Percentiles rank a stretch among this genome's conserved stretches.
Evolutionary conservation across 257 asterid species (phyloP).

Genomic region (Nicotiana undulata): DNA sequence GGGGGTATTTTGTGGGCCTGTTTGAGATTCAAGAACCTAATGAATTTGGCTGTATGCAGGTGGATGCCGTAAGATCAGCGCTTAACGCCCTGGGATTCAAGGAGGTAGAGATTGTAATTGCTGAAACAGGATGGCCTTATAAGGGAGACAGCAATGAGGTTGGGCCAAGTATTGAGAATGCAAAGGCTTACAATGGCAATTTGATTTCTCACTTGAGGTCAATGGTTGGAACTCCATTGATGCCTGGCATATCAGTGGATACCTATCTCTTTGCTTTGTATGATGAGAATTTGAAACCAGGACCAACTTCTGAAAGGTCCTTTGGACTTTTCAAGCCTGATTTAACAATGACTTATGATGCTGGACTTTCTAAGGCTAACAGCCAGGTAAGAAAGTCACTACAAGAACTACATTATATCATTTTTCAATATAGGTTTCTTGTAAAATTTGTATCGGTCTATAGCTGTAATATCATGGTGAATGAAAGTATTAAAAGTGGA

Average conservation of each 20-base stretch:
- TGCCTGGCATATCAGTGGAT: conserved; percentile 63
- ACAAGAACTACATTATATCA: not conserved
- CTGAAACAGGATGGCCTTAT: conserved; percentile 85
- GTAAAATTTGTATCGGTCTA: not conserved
- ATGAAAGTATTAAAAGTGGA: not conserved
- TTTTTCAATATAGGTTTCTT: not conserved
- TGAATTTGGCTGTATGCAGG: conserved; percentile 17
- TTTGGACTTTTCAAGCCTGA: conserved; percentile 71
- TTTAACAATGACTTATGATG: conserved; percentile 39
- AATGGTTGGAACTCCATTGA: conserved; percentile 65
- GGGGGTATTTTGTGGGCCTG: not conserved
- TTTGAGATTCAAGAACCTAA: not conserved
- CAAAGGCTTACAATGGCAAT: conserved; percentile 55
- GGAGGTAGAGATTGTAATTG: conserved; percentile 60
- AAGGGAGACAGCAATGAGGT: conserved; percentile 57
- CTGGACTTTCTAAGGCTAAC: conserved; percentile 38
- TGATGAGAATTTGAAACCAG: conserved; percentile 64
- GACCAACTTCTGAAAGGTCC: conserved; percentile 59
- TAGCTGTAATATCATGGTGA: not conserved
- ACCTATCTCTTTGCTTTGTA: conserved; percentile 63
- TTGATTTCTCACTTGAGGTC: conserved; percentile 53
- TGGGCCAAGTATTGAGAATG: conserved; percentile 62
- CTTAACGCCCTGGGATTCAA: conserved; percentile 45
- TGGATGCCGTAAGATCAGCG: conserved; percentile 63
- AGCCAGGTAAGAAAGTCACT: conserved; percentile 30